Evolutionary conservation across 2,329 filamentous ascomycete genomes (phyloP).

Genomic region (Botrytis fabae): DNA sequence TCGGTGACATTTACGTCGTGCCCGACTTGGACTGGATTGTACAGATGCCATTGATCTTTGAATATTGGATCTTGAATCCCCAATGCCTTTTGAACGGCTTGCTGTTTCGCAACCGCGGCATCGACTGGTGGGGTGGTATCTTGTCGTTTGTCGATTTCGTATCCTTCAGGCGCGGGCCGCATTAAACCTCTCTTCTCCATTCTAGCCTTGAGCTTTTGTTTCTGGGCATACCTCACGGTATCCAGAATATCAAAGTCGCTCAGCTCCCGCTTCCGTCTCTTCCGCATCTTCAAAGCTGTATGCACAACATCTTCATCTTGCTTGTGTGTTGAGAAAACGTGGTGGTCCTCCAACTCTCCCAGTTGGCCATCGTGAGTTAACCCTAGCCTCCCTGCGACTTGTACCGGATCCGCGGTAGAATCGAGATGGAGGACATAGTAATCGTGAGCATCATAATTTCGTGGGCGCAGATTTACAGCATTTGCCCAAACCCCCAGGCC

Average conservation of each 20-base stretch:
- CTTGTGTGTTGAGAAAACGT: conserved; percentile 78
- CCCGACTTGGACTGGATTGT: conserved; percentile 76
- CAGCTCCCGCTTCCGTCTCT: conserved; percentile 60
- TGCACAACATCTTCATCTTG: conserved; percentile 59
- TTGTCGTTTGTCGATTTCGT: conserved; percentile 29
- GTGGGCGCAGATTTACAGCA: conserved; percentile 52
- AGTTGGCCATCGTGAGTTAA: conserved; percentile 79
- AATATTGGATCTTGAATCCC: conserved; percentile 88
- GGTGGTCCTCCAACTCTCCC: conserved; percentile 75
- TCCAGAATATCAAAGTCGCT: conserved; percentile 63
- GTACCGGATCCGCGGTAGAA: conserved; percentile 60
- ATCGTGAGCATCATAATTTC: conserved; percentile 78
- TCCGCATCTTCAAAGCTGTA: conserved; percentile 51
- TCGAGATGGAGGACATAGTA: conserved; percentile 92
- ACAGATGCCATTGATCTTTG: conserved; percentile 90
- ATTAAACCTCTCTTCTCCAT: conserved; percentile 54
- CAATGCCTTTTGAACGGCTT: conserved; percentile 63
- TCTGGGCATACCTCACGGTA: conserved; percentile 74
- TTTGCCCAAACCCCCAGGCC: conserved; percentile 52
- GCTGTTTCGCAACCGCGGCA: conserved; percentile 56
- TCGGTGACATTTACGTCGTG: conserved; percentile 97
- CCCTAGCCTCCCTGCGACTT: conserved; percentile 71
- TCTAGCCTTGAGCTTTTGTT: conserved; percentile 65
- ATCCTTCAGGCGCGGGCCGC: conserved; percentile 34
- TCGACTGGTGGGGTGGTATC: conserved; percentile 27